Conservation (phyloP, 2,329 filamentous ascomycete genomes). For the Fusarium sp. region DNA sequence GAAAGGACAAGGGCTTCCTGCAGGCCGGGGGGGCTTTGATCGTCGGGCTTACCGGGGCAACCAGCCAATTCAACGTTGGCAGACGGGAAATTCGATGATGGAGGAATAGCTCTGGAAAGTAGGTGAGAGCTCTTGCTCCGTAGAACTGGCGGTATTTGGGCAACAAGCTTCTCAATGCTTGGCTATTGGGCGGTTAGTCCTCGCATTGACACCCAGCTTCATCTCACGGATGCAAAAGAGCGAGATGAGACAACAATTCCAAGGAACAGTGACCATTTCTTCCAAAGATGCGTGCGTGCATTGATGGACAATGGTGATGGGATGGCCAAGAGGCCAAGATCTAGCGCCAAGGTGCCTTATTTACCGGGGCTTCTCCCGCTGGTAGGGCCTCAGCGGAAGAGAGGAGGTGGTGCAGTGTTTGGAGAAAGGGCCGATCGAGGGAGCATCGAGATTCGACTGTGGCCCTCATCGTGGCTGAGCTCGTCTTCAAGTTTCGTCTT, state of each 20-base stretch:
- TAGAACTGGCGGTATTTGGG: neutral
- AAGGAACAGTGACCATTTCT: neutral
- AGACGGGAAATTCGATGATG: constrained; percentile 10
- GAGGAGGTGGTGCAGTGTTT: neutral
- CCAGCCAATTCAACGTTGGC: constrained; percentile 15
- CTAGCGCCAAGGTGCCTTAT: constrained; percentile 3
- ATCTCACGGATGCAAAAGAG: neutral
- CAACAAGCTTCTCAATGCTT: neutral
- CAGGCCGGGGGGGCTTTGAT: constrained; percentile 3
- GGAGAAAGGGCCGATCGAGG: constrained; percentile 29
- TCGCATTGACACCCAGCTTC: neutral
- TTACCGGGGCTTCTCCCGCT: constrained; percentile 5
- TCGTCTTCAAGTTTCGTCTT: constrained; percentile 1
- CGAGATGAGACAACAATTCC: constrained; percentile 1
- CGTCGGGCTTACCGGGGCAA: constrained; percentile 1
- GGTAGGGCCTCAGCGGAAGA: neutral
- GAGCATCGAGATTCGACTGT: constrained; percentile 32
- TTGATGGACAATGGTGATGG: neutral
- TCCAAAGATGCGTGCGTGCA: neutral
- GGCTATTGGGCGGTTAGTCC: neutral
- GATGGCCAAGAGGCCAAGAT: constrained; percentile 22
- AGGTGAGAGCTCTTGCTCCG: neutral
- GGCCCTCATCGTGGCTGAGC: constrained; percentile 31
- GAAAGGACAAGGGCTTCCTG: neutral
- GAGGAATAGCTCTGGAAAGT: constrained; percentile 3